Evolutionary conservation across 768 basidiomycete genomes (phyloP).

Genomic region (Rhizopogon sp.): DNA sequence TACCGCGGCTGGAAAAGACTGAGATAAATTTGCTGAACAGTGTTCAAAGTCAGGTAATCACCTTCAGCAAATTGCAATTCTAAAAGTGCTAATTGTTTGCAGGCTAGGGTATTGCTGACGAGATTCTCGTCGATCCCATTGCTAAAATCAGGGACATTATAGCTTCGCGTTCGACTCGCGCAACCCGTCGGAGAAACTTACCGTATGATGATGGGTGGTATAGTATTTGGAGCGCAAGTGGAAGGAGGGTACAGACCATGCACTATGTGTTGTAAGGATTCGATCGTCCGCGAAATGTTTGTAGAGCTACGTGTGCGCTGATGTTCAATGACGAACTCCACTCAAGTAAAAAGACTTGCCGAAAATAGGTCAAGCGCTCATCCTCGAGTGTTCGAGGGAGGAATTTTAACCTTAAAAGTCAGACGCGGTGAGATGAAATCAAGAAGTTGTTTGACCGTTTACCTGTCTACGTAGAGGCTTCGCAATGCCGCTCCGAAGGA

Average conservation of each 20-base stretch:
- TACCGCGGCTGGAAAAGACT: slow-evolving; percentile 48
- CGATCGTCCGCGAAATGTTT: slow-evolving; percentile 72
- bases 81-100: slow-evolving; percentile 61
- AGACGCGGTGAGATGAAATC: neutral
- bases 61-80: slow-evolving; percentile 62
- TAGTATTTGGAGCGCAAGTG: slow-evolving; percentile 38
- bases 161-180: neutral
- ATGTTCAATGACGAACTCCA: neutral
- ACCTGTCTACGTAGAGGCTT: slow-evolving; percentile 65
- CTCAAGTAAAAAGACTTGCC: slow-evolving; percentile 28
- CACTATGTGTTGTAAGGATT: slow-evolving; percentile 70
- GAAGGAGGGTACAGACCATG: slow-evolving; percentile 62
- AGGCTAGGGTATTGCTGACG: slow-evolving; percentile 61
- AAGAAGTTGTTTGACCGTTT: slow-evolving; percentile 5
- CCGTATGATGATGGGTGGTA: slow-evolving; percentile 55
- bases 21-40: neutral
- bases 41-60: slow-evolving; percentile 13
- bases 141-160: slow-evolving; percentile 26
- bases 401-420: slow-evolving; percentile 50
- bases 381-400: slow-evolving; percentile 48
- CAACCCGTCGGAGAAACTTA: slow-evolving; percentile 19
- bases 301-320: slow-evolving; percentile 45
- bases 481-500: slow-evolving; percentile 56
- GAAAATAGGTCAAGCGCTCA: slow-evolving; percentile 50
- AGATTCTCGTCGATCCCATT: slow-evolving; percentile 70